Conservation (phyloP, 441 rosid genomes). For the Geranium incanum region DNA sequence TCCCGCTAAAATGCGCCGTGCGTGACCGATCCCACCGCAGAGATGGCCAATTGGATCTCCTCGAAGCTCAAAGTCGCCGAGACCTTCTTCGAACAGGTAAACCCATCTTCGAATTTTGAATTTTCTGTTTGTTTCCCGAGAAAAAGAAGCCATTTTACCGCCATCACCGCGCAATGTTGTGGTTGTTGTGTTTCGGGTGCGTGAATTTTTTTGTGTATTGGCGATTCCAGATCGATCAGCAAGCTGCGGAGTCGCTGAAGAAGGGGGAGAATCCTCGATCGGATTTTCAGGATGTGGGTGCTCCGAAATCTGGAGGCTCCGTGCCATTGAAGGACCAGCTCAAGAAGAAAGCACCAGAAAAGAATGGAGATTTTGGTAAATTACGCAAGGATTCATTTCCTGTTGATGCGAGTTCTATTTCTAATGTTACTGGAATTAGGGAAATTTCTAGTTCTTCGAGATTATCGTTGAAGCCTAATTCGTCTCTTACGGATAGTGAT, state of each 20-base stretch:
- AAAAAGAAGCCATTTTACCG: not conserved
- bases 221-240: slow-evolving; percentile 72
- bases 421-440: slow-evolving; percentile 23
- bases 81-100: slow-evolving; percentile 76
- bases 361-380: slow-evolving; percentile 36
- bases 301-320: slow-evolving; percentile 38
- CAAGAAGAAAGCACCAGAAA: slow-evolving; percentile 47
- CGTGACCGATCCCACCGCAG: not conserved
- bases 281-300: slow-evolving; percentile 39
- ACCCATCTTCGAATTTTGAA: not conserved
- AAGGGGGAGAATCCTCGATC: slow-evolving; percentile 58
- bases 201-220: not conserved
- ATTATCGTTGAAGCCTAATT: slow-evolving; percentile 30
- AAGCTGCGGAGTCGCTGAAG: slow-evolving; percentile 82
- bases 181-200: not conserved
- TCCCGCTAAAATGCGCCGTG: slow-evolving; percentile 18
- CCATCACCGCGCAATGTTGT: not conserved
- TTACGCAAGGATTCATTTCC: slow-evolving; percentile 34
- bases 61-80: slow-evolving; percentile 95
- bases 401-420: slow-evolving; percentile 15
- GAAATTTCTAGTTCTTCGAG: slow-evolving; percentile 26
- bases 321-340: slow-evolving; percentile 81
- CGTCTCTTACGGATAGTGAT: slow-evolving; percentile 63
- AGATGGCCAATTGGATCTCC: slow-evolving; percentile 91
- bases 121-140: slow-evolving; percentile 16